Percentiles rank a stretch among this genome's conserved stretches.
Conservation (phyloP, 306 rosid genomes). For the Fagus crenata region DNA sequence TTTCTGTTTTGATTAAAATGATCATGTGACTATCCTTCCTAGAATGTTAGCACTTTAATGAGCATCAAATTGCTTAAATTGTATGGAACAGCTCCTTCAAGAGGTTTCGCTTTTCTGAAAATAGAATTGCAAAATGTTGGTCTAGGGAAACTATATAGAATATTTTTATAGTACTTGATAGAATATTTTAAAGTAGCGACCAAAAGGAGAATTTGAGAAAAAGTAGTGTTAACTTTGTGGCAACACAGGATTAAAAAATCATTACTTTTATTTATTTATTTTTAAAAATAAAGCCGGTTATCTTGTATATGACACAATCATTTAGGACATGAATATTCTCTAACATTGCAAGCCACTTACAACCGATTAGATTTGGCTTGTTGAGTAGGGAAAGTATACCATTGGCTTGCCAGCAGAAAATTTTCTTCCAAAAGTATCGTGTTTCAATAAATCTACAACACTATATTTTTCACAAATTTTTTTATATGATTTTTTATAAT, state of each 20-base stretch:
- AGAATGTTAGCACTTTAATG: too few species aligned
- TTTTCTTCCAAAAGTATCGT: neutral
- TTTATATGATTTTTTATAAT: too few species aligned
- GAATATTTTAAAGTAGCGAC: too few species aligned
- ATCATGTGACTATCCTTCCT: too few species aligned
- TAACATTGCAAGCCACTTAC: constrained; percentile 25
- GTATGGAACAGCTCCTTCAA: too few species aligned
- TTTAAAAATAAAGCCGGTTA: constrained; percentile 5
- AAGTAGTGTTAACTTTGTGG: neutral
- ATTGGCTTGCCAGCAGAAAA: constrained; percentile 14
- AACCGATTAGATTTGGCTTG: neutral
- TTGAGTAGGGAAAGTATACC: constrained; percentile 16
- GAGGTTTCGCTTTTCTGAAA: neutral
- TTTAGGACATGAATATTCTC: constrained; percentile 34
- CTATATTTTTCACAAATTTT: too few species aligned
- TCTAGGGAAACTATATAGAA: neutral
- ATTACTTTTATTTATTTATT: neutral
- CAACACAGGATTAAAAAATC: neutral
- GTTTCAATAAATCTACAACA: too few species aligned
- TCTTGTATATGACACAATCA: constrained; percentile 36
- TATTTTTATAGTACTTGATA: too few species aligned
- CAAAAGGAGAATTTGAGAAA: neutral
- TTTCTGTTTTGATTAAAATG: too few species aligned
- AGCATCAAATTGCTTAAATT: too few species aligned
- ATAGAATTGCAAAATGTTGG: neutral